These are phyloP conservation scores for Chytriomyces sp. DNA, from an alignment of 192 early-diverging fungal genomes.

Conservation along the genomic window DNA sequence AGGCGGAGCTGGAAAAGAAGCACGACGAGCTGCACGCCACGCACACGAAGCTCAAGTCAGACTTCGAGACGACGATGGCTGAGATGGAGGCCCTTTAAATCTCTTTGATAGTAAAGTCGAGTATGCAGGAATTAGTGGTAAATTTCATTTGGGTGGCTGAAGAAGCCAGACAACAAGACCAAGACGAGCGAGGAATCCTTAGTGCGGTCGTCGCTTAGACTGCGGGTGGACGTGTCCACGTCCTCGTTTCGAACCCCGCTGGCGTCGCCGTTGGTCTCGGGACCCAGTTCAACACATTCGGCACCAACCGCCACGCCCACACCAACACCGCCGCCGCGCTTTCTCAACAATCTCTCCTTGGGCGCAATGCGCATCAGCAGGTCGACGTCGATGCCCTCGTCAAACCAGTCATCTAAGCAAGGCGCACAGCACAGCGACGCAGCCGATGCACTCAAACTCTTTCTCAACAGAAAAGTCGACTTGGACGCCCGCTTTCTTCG, in stretches of 20 bases:
- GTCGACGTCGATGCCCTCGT: background rate
- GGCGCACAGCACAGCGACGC: background rate
- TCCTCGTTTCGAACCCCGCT: too few relatives aligned
- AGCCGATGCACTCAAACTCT: background rate
- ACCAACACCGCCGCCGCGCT: background rate
- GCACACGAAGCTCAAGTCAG: conserved; percentile 64
- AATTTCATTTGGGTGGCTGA: too few relatives aligned
- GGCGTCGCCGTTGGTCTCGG: too few relatives aligned
- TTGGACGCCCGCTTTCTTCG: background rate
- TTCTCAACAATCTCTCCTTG: background rate
- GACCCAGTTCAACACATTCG: too few relatives aligned
- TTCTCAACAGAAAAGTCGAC: background rate
- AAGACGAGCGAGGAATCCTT: too few relatives aligned
- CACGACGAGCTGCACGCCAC: conserved; percentile 70
- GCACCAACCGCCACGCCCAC: too few relatives aligned
- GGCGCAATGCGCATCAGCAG: background rate
- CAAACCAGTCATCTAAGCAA: background rate
- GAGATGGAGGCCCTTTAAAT: conserved; percentile 80
- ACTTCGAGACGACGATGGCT: conserved; percentile 76
- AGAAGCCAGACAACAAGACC: too few relatives aligned
- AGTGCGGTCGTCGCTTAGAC: too few relatives aligned
- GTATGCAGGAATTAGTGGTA: too few relatives aligned
- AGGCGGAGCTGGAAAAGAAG: conserved; percentile 68
- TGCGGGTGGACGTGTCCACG: too few relatives aligned
- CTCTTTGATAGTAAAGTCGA: too few relatives aligned